Conservation (phyloP, 164 flowering plant species). For the Warburgia ugandensis region DNA sequence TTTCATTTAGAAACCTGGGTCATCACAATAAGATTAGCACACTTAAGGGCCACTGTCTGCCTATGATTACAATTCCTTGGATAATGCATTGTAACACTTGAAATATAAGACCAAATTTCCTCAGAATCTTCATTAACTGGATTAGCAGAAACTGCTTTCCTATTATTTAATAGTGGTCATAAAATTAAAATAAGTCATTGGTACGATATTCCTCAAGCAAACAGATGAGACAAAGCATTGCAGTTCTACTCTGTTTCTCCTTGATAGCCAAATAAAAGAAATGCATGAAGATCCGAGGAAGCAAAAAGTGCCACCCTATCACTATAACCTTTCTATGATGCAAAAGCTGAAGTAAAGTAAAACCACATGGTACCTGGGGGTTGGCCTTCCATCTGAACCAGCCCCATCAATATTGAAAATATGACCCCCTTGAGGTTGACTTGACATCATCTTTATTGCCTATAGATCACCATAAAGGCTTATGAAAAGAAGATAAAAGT, state of each 20-base stretch:
- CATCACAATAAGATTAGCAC: no score
- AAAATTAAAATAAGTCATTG: not conserved
- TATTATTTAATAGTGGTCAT: not conserved
- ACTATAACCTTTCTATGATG: not conserved
- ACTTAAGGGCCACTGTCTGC: not conserved
- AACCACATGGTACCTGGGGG: constrained; percentile 56
- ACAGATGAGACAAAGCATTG: not conserved
- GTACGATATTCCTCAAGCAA: not conserved
- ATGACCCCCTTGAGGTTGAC: constrained; percentile 87
- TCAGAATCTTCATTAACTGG: not conserved
- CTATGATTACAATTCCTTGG: not conserved
- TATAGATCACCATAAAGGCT: constrained; percentile 17
- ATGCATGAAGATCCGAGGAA: not conserved
- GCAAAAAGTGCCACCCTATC: not conserved
- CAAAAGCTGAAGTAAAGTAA: constrained; percentile 1
- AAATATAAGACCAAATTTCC: not conserved
- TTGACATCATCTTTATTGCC: constrained; percentile 92
- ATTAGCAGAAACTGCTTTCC: not conserved
- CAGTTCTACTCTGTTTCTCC: not conserved
- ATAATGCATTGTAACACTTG: not conserved
- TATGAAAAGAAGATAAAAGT: constrained; percentile 1
- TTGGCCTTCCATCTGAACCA: constrained; percentile 98
- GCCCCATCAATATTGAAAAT: constrained; percentile 98
- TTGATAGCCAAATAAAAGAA: not conserved
- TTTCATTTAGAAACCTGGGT: no score